Evolutionary conservation across 1,284 basidiomycete genomes (phyloP).

Genomic region (Cutaneotrichosporon sp.): DNA sequence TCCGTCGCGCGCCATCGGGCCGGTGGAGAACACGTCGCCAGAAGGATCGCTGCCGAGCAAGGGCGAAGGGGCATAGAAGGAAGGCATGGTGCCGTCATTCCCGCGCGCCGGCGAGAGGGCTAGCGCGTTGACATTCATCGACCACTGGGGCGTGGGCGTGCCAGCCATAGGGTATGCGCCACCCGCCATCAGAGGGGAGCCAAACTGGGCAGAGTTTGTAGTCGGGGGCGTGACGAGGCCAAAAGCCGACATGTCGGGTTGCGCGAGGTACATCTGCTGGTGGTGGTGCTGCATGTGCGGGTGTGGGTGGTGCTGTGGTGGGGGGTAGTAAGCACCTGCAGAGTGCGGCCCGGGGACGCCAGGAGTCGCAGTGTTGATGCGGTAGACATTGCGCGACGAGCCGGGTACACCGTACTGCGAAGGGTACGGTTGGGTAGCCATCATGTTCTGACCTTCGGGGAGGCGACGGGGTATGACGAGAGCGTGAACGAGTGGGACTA

Average conservation of each 20-base stretch:
- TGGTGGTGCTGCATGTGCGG: conserved; percentile 5
- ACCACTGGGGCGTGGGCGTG: conserved; percentile 18
- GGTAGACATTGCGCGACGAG: conserved; percentile 21
- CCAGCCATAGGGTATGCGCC: conserved; percentile 14
- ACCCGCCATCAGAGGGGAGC: conserved; percentile 19
- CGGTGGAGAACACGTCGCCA: conserved; percentile 16
- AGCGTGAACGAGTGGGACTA: background rate
- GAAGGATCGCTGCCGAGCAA: conserved; percentile 16
- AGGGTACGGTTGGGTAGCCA: conserved; percentile 24
- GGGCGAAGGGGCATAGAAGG: conserved; percentile 17
- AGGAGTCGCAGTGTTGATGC: conserved; percentile 1
- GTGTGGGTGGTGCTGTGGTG: conserved; percentile 6
- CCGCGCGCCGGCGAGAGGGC: conserved; percentile 14
- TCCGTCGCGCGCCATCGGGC: conserved; percentile 3
- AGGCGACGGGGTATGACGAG: background rate
- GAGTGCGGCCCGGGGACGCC: conserved; percentile 1
- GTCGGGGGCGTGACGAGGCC: conserved; percentile 25
- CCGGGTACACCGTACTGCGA: conserved; percentile 11
- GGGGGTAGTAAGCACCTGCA: conserved; percentile 3
- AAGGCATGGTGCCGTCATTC: conserved; percentile 8
- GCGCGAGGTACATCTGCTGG: conserved; percentile 14
- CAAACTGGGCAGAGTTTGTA: conserved; percentile 17
- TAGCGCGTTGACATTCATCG: conserved; percentile 19
- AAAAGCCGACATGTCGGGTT: conserved; percentile 14
- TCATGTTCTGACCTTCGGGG: conserved; percentile 9